phyloP scores from a whole-genome alignment of 2,329 filamentous ascomycete genomes.

The Trichothecium sympodiale region DNA sequence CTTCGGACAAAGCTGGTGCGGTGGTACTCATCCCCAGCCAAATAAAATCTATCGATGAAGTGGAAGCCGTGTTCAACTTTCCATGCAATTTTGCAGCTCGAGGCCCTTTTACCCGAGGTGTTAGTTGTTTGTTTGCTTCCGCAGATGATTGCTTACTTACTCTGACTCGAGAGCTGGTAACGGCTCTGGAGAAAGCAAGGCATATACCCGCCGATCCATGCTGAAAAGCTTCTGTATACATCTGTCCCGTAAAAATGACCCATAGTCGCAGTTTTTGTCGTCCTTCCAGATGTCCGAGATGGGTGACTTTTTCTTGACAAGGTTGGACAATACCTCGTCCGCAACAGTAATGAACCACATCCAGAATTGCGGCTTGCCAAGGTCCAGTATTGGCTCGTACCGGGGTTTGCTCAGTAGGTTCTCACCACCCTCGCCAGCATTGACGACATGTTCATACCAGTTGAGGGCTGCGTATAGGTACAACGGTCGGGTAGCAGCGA shows the following conservation, averaged over 20 bases:
- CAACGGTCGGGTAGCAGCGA: neutral
- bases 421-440: neutral
- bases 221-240: neutral
- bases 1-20: neutral
- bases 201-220: neutral
- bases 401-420: neutral
- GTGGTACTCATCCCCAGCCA: neutral
- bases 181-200: neutral
- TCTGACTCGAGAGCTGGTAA: too few species aligned
- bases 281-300: neutral
- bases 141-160: too few species aligned
- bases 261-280: neutral
- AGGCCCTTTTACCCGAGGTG: too few species aligned
- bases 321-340: neutral
- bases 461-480: neutral
- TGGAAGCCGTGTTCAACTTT: neutral
- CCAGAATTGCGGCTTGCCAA: conserved; percentile 1
- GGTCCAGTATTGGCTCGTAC: neutral
- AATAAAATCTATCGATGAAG: neutral
- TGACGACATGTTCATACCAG: neutral
- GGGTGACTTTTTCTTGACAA: neutral
- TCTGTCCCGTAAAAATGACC: neutral
- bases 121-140: too few species aligned
- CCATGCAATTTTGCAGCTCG: neutral
- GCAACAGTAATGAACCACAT: neutral